Conservation (phyloP, 495 filamentous ascomycete species). For the Penicillium fimorum region DNA sequence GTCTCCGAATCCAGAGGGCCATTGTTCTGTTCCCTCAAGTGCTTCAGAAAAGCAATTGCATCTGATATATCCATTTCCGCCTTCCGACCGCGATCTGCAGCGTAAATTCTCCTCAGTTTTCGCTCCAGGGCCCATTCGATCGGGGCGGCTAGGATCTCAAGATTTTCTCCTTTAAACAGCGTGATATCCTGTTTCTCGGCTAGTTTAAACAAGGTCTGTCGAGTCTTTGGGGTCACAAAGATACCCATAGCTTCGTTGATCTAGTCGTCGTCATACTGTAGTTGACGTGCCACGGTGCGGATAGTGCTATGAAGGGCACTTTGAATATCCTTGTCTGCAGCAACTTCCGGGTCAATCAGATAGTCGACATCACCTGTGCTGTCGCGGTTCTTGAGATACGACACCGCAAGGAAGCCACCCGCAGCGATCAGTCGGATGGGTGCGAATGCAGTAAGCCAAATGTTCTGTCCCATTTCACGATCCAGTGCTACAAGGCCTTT, state of each 20-base stretch:
- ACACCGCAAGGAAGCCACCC: conserved; percentile 31
- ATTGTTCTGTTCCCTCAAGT: conserved; percentile 18
- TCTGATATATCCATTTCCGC: conserved; percentile 26
- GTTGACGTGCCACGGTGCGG: conserved; percentile 11
- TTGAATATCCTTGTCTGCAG: conserved; percentile 28
- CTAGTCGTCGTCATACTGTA: conserved; percentile 28
- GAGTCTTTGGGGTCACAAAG: conserved; percentile 25
- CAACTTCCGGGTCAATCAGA: conserved; percentile 30
- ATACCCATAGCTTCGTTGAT: conserved; percentile 31
- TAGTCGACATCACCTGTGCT: conserved; percentile 35
- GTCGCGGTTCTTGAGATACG: conserved; percentile 27
- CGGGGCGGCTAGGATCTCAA: conserved; percentile 28
- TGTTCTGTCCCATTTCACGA: conserved; percentile 24
- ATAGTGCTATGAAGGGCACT: conserved; percentile 21
- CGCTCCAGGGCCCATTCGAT: conserved; percentile 37
- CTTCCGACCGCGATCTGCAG: conserved; percentile 16
- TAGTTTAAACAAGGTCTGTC: conserved; percentile 21
- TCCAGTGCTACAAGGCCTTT: conserved; percentile 31
- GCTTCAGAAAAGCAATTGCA: conserved; percentile 29
- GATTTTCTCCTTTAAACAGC: conserved; percentile 23
- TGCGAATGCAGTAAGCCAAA: conserved; percentile 33
- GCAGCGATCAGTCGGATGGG: conserved; percentile 32
- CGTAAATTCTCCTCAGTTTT: conserved; percentile 33
- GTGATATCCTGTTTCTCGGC: conserved; percentile 31
- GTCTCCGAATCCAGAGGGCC: conserved; percentile 27